phyloP scores from a whole-genome alignment of 495 filamentous ascomycete species.

The Aspergillus cavernicola region DNA sequence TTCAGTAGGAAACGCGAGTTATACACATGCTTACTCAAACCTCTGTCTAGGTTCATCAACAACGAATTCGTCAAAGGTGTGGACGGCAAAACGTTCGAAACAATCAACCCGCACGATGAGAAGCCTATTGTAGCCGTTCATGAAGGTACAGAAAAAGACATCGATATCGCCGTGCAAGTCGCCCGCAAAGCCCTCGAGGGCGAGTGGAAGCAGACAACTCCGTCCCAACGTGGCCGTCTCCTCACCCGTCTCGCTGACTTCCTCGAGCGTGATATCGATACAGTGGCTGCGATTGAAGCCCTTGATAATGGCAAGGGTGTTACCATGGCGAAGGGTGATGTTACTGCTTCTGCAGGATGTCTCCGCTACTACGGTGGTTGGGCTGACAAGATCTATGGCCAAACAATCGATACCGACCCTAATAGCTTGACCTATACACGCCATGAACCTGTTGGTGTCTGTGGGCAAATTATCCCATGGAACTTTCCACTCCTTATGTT shows the following conservation, averaged over 20 bases:
- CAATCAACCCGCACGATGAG: constrained; percentile 31
- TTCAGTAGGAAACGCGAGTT: background rate
- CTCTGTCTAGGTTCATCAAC: constrained; percentile 37
- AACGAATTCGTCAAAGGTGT: constrained; percentile 30
- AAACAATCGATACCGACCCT: constrained; percentile 21
- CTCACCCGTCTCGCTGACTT: constrained; percentile 43
- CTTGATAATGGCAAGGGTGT: constrained; percentile 26
- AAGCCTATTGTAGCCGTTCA: constrained; percentile 24
- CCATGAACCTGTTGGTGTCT: constrained; percentile 36
- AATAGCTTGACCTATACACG: constrained; percentile 26
- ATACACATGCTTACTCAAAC: background rate
- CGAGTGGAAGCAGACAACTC: constrained; percentile 37
- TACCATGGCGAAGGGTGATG: constrained; percentile 20
- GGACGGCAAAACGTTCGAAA: constrained; percentile 15
- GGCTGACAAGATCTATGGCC: constrained; percentile 34
- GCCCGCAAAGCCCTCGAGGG: constrained; percentile 34
- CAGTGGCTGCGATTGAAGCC: constrained; percentile 28
- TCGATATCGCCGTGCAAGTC: constrained; percentile 52
- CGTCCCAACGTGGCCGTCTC: constrained; percentile 34
- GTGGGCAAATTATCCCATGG: constrained; percentile 36
- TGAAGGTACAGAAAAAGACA: constrained; percentile 27
- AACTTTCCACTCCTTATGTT: constrained; percentile 63
- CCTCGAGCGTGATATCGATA: constrained; percentile 23
- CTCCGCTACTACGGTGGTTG: constrained; percentile 35
- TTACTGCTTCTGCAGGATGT: constrained; percentile 20